phyloP scores from a whole-genome alignment of 495 filamentous ascomycete genomes.

The Aspergillus asperescens region DNA sequence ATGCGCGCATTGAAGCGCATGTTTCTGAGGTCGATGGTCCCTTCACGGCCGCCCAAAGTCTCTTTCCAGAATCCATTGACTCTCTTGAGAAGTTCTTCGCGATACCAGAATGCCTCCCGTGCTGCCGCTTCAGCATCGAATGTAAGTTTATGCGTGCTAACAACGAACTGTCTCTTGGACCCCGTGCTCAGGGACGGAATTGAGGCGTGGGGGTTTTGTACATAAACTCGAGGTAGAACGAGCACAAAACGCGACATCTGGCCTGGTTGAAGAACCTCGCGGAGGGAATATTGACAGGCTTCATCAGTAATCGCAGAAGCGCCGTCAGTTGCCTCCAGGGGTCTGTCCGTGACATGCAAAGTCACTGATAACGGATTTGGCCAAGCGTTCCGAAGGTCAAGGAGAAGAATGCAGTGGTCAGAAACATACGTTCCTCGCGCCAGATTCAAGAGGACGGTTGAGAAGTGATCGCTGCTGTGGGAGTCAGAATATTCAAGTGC shows the following conservation, averaged over 20 bases:
- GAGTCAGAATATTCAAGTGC: slow-evolving; percentile 15
- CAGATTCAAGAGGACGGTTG: slow-evolving; percentile 38
- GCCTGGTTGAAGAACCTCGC: slow-evolving; percentile 66
- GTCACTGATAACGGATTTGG: slow-evolving; percentile 61
- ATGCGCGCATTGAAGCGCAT: slow-evolving; percentile 70
- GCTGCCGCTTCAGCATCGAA: slow-evolving; percentile 72
- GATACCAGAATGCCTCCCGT: slow-evolving; percentile 89
- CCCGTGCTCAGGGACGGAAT: slow-evolving; percentile 74
- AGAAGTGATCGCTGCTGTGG: slow-evolving; percentile 31
- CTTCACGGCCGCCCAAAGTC: slow-evolving; percentile 50
- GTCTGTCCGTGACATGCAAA: slow-evolving; percentile 46
- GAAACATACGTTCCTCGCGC: slow-evolving; percentile 40
- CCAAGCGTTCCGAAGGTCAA: slow-evolving; percentile 89
- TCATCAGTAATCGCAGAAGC: slow-evolving; percentile 2
- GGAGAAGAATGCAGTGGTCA: slow-evolving; percentile 69
- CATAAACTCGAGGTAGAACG: slow-evolving; percentile 67
- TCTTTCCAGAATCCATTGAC: slow-evolving; percentile 70
- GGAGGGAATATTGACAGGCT: slow-evolving; percentile 40
- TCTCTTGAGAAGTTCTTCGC: slow-evolving; percentile 71
- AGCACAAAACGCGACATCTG: slow-evolving; percentile 73
- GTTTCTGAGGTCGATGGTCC: slow-evolving; percentile 67
- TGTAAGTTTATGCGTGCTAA: slow-evolving; percentile 69
- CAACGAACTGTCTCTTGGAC: slow-evolving; percentile 79
- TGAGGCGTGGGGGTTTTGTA: slow-evolving; percentile 67
- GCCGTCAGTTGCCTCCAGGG: slow-evolving; percentile 5